Evolutionary conservation across 2,329 filamentous ascomycete genomes (phyloP), one percentile per base, ranked within the genome.

Genomic region (Ophiocordyceps camponoti-floridani): DNA sequence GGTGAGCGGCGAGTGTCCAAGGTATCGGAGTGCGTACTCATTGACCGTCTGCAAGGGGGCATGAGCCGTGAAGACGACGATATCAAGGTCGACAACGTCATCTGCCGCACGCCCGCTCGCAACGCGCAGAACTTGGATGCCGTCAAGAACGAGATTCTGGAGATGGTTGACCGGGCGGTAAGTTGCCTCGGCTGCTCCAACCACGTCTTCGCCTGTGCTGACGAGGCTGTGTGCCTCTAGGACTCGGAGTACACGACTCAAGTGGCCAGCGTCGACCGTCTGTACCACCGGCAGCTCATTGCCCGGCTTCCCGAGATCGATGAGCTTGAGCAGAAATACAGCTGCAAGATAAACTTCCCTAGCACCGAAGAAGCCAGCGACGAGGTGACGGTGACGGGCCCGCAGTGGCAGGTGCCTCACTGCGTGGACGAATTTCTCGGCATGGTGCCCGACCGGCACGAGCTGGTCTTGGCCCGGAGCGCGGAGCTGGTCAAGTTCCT

Each of bases 271-370:
- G 87, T 96, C 55, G 89, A 96, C 59, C 84, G 91, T 44, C 72
- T 98, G 46, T 95, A 95, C 60, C 91, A 98, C 58, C 84, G 91
- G 51, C 86, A 94, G 64, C 77, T 98, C 48, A 82, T 98, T 58
- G 76, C 84, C 47, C 85, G 88, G 47, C 80, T 96, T 51, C 70
- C 76, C 41, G 85, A 95, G 57, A 86, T 98, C 47, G 89, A 96
- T 52, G 85, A 91, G 53, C 72, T 98, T 44, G 91, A 98, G 68
- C 93, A 94, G 72, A 95, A 94, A 66, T 96, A 88, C 82, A 96
- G 96, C 62, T 98, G 91, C 79, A 96, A 96, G 69, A 93, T 98
- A 57, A 84, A 87, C 53, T 98, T 98, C 59, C 91, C 91, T 8
- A 94, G 88, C 65, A 96, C 91, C 10, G 91, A 98, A 62, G 84